Evolutionary conservation across 495 filamentous ascomycete species (phyloP).

Genomic region (Podospora sp.): DNA sequence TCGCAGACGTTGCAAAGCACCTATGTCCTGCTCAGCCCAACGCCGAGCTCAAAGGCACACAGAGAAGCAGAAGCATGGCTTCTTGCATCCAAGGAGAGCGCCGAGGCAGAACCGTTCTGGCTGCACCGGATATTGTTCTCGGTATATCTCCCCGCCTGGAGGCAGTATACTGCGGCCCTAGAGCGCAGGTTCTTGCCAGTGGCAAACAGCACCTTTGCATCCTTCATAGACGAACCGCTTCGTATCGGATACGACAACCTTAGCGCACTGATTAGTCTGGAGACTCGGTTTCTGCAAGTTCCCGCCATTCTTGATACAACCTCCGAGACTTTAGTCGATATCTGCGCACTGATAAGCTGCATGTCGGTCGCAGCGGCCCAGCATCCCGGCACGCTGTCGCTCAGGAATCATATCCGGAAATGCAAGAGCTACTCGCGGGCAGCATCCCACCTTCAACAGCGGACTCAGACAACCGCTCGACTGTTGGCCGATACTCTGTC

Average conservation of each 20-base stretch:
- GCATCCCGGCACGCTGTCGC: conserved; percentile 13
- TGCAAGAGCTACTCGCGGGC: conserved; percentile 33
- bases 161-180: conserved; percentile 40
- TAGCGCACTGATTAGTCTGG: conserved; percentile 31
- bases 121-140: conserved; percentile 44
- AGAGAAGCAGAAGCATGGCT: conserved; percentile 28
- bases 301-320: conserved; percentile 30
- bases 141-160: conserved; percentile 44
- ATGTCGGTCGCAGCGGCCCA: neutral
- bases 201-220: conserved; percentile 35
- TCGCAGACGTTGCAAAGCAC: conserved; percentile 30
- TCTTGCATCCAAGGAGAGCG: conserved; percentile 6
- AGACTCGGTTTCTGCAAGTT: conserved; percentile 35
- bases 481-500: conserved; percentile 43
- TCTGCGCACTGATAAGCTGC: conserved; percentile 20
- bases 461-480: conserved; percentile 37
- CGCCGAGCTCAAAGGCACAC: conserved; percentile 34
- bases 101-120: conserved; percentile 29
- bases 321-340: conserved; percentile 32
- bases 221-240: conserved; percentile 38
- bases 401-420: conserved; percentile 27
- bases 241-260: conserved; percentile 40
- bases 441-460: conserved; percentile 37
- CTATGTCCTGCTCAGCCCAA: conserved; percentile 45
- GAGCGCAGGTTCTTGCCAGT: conserved; percentile 41